phyloP scores from a whole-genome alignment of 2,329 filamentous ascomycete genomes.

The Fusarium subtropicale region DNA sequence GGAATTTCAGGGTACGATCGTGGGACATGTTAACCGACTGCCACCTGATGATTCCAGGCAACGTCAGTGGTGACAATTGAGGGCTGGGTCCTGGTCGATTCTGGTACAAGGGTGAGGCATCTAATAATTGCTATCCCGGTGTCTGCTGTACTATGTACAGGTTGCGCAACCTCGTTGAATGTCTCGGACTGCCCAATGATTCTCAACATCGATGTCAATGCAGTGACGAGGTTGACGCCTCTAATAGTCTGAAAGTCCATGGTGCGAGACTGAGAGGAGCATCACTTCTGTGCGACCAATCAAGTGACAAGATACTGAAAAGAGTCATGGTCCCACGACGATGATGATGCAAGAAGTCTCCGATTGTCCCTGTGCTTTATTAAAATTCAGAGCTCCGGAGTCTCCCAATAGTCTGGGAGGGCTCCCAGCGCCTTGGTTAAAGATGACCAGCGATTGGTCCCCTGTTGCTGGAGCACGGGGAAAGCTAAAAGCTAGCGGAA shows the following conservation, averaged over 20 bases:
- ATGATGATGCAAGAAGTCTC: constrained; percentile 5
- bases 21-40: constrained; percentile 7
- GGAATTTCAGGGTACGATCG: constrained; percentile 6
- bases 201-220: constrained; percentile 23
- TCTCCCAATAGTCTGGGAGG: constrained; percentile 28
- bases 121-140: constrained; percentile 7
- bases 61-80: constrained; percentile 12
- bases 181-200: constrained; percentile 25
- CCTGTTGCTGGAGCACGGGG: constrained; percentile 23
- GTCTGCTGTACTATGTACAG: neutral
- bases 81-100: constrained; percentile 19
- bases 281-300: neutral
- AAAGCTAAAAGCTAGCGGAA: constrained; percentile 15
- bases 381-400: constrained; percentile 7
- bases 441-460: constrained; percentile 33
- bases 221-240: constrained; percentile 11
- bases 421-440: constrained; percentile 37
- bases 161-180: constrained; percentile 34
- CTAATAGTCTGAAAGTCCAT: neutral
- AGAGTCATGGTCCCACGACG: neutral
- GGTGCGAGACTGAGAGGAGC: constrained; percentile 2
- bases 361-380: constrained; percentile 3
- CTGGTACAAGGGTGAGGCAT: constrained; percentile 23
- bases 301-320: neutral
- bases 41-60: neutral